These are phyloP conservation scores for Penicillium bialowiezense DNA, from an alignment of 495 filamentous ascomycete species.

Conservation along the genomic window DNA sequence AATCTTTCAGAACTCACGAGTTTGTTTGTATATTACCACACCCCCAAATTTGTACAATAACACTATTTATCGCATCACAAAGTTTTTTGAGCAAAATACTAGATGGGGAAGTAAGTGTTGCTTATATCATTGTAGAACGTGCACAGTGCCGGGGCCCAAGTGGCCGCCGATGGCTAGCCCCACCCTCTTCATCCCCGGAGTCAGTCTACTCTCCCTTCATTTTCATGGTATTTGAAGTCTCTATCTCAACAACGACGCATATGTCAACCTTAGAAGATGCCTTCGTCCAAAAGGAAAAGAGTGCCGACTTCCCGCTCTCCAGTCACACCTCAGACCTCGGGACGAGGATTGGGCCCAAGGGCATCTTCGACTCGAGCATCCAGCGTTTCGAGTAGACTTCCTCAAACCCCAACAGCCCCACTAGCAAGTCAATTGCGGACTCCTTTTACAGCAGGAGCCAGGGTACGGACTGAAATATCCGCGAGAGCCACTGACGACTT, in stretches of 20 bases:
- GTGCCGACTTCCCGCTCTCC: constrained; percentile 10
- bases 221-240: no score
- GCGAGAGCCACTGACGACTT: constrained; percentile 36
- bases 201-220: no score
- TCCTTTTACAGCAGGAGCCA: constrained; percentile 8
- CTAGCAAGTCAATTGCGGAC: constrained; percentile 8
- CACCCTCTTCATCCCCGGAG: neutral
- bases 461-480: neutral
- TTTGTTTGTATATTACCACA: constrained; percentile 16
- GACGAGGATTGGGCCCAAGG: constrained; percentile 4
- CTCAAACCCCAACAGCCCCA: constrained; percentile 4
- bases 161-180: constrained; percentile 3
- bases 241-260: no score
- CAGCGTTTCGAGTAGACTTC: neutral
- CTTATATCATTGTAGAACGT: no score
- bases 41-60: constrained; percentile 12
- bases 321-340: constrained; percentile 13
- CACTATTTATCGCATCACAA: no score
- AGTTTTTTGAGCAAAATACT: no score
- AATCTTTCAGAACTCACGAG: no score
- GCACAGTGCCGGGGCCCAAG: no score
- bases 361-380: constrained; percentile 5
- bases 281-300: constrained; percentile 23
- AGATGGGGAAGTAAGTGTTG: neutral
- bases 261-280: constrained; percentile 18